These are phyloP conservation scores for Neodidymelliopsis sp. DNA, from an alignment of 2,329 filamentous ascomycete species.

Conservation along the genomic window DNA sequence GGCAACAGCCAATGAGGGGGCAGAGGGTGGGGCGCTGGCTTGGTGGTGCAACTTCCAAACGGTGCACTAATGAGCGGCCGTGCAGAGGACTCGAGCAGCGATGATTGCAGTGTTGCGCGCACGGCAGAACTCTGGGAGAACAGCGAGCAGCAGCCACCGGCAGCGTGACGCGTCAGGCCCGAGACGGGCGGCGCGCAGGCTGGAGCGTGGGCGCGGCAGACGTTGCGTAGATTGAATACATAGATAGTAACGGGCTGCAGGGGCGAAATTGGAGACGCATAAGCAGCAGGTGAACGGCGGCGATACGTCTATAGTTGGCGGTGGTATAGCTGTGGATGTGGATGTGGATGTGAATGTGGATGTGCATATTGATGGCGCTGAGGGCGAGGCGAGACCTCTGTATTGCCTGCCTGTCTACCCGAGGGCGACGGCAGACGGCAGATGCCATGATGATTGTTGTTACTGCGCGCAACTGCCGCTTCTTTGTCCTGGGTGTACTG, in stretches of 20 bases:
- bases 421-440: conserved; percentile 7
- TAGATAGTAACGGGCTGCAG: conserved; percentile 30
- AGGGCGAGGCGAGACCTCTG: too few species aligned
- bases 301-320: conserved; percentile 24
- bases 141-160: conserved; percentile 24
- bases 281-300: conserved; percentile 26
- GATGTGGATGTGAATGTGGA: conserved; percentile 13
- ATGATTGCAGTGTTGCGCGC: conserved; percentile 17
- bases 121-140: conserved; percentile 32
- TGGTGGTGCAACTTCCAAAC: conserved; percentile 45
- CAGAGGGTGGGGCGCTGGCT: conserved; percentile 33
- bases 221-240: too few species aligned
- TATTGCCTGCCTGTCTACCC: conserved; percentile 1
- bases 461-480: too few species aligned
- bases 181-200: conserved; percentile 25
- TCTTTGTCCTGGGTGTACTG: too few species aligned
- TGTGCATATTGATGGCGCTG: too few species aligned
- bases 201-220: conserved; percentile 17
- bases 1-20: conserved; percentile 7
- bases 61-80: conserved; percentile 43
- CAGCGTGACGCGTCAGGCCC: conserved; percentile 34
- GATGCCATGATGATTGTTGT: background rate
- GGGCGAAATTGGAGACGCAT: conserved; percentile 33
- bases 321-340: conserved; percentile 8
- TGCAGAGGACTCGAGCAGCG: conserved; percentile 34